Evolutionary conservation across 2,329 filamentous ascomycete genomes (phyloP).

Genomic region (Talaromyces sp.): DNA sequence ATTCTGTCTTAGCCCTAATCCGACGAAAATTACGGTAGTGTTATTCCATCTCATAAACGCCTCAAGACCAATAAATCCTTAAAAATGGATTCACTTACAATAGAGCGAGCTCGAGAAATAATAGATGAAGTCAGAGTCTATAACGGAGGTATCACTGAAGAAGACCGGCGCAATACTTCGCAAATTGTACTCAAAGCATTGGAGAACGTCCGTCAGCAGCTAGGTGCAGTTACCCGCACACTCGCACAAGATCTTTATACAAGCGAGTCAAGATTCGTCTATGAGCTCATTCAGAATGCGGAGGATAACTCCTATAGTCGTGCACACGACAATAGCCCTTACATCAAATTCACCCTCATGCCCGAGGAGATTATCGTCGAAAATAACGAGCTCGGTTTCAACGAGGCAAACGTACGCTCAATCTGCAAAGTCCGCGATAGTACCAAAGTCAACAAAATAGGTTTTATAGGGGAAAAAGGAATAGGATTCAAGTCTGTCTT

Average conservation of each 20-base stretch:
- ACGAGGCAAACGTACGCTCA: neutral
- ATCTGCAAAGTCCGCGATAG: slow-evolving; percentile 2
- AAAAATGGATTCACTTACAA: neutral
- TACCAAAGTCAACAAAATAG: slow-evolving; percentile 29
- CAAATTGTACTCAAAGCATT: neutral
- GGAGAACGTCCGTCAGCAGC: neutral
- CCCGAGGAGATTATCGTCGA: neutral
- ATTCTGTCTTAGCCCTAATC: neutral
- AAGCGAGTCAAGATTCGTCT: neutral
- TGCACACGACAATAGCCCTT: too few relatives aligned
- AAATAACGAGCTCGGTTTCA: neutral
- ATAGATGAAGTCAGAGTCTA: neutral
- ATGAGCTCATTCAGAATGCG: slow-evolving; percentile 1
- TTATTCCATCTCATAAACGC: neutral
- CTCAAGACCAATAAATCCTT: neutral
- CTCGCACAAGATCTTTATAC: neutral
- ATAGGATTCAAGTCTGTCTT: slow-evolving; percentile 40
- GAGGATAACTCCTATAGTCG: neutral
- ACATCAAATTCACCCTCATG: neutral
- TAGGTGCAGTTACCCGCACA: neutral
- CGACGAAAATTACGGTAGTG: neutral
- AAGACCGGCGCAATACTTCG: neutral
- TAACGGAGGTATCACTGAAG: slow-evolving; percentile 2
- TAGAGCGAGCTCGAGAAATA: neutral
- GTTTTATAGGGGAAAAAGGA: slow-evolving; percentile 34